Evolutionary conservation across 345 rosid species (phyloP).

Genomic region (Carallia brachiata): DNA sequence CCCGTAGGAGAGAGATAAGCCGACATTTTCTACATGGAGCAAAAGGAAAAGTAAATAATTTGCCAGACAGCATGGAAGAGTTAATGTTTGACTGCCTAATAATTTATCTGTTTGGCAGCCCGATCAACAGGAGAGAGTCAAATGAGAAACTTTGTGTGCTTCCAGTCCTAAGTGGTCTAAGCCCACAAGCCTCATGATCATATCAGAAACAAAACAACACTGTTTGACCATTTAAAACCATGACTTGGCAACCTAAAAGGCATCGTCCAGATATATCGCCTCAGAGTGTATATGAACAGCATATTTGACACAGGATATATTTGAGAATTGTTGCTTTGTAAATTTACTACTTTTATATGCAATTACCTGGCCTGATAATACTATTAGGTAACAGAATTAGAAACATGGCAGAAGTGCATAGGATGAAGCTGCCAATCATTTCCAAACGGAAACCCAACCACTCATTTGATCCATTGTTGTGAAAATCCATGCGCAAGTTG

Average conservation of each 20-base stretch:
- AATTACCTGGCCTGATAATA: constrained; percentile 78
- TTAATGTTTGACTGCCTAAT: neutral
- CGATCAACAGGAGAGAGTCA: no score
- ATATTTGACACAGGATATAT: neutral
- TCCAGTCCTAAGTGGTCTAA: no score
- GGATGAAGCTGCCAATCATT: constrained; percentile 68
- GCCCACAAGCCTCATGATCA: no score
- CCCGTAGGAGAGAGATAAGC: constrained; percentile 10
- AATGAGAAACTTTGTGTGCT: no score
- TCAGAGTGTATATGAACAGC: no score
- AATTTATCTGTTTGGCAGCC: no score
- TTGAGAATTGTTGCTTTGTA: neutral
- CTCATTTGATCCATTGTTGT: constrained; percentile 84
- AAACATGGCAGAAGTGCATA: constrained; percentile 70
- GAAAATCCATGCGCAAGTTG: constrained; percentile 88
- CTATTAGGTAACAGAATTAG: constrained; percentile 79
- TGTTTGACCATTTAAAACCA: neutral
- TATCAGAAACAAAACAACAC: neutral
- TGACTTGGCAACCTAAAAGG: no score
- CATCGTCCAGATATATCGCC: no score
- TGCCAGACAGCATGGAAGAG: neutral
- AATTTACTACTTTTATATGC: neutral
- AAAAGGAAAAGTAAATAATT: constrained; percentile 8
- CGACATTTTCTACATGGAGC: constrained; percentile 4
- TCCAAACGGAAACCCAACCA: constrained; percentile 94